A percentile compares a stretch with the other conserved stretches of the same genome.
Conservation (phyloP, 2,329 filamentous ascomycete genomes). For the Trichoderma sp. region DNA sequence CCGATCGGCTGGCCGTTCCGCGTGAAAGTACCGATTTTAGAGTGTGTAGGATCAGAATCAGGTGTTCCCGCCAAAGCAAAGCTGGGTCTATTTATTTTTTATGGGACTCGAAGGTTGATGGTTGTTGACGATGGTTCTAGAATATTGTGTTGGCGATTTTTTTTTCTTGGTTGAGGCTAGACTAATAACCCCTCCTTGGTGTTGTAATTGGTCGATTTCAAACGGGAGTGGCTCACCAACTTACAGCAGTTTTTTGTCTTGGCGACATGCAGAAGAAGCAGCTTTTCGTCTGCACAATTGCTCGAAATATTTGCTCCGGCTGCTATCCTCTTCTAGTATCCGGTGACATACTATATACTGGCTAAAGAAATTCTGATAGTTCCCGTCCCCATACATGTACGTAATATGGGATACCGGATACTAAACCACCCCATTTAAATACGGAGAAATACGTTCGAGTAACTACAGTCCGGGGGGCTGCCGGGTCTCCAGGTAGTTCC, state of each 20-base stretch:
- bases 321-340: neutral
- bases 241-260: neutral
- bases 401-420: neutral
- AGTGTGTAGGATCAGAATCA: neutral
- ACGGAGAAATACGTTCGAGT: neutral
- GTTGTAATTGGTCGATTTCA: constrained; percentile 3
- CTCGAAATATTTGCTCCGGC: neutral
- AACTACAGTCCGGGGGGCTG: neutral
- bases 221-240: neutral
- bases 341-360: neutral
- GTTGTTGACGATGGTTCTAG: neutral
- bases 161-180: neutral
- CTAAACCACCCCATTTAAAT: neutral
- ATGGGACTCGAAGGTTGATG: neutral
- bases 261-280: neutral
- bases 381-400: neutral
- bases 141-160: neutral
- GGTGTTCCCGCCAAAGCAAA: neutral
- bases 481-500: neutral
- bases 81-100: neutral
- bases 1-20: neutral
- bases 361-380: neutral
- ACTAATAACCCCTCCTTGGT: neutral
- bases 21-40: neutral
- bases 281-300: neutral